Evolutionary conservation across 352 stramenopile species (phyloP).

Genomic region (Thraustochytrium sp.): DNA sequence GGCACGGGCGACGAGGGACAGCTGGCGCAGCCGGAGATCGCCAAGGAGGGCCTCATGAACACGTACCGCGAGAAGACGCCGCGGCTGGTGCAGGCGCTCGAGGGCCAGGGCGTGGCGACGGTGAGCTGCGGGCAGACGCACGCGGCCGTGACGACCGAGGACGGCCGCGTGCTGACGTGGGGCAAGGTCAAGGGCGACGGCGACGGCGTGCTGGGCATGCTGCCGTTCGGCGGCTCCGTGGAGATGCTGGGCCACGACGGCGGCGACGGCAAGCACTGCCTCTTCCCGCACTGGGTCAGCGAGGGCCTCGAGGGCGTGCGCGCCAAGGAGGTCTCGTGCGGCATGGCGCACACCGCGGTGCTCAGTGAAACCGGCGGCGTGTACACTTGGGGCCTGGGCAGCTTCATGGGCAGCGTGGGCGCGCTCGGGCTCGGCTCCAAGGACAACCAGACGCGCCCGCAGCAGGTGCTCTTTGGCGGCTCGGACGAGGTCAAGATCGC

Average conservation of each 20-base stretch:
- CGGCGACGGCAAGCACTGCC: background rate
- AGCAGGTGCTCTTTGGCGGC: slow-evolving; percentile 28
- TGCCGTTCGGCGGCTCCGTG: slow-evolving; percentile 28
- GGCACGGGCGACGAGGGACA: slow-evolving; percentile 73
- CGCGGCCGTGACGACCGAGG: slow-evolving; percentile 67
- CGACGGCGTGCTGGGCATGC: slow-evolving; percentile 62
- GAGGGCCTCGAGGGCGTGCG: slow-evolving; percentile 32
- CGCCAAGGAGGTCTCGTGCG: slow-evolving; percentile 33
- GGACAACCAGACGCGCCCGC: background rate
- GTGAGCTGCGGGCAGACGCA: slow-evolving; percentile 74
- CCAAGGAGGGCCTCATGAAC: slow-evolving; percentile 73
- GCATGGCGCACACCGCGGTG: slow-evolving; percentile 73
- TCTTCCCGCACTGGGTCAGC: background rate
- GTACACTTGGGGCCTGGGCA: slow-evolving; percentile 72
- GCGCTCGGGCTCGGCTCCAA: slow-evolving; percentile 36
- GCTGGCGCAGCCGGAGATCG: slow-evolving; percentile 66
- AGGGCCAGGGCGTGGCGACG: slow-evolving; percentile 66
- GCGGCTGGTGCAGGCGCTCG: slow-evolving; percentile 64
- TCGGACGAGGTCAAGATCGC: slow-evolving; percentile 47
- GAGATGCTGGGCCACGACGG: background rate
- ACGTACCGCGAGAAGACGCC: slow-evolving; percentile 73
- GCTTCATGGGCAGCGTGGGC: slow-evolving; percentile 44
- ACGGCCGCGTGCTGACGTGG: slow-evolving; percentile 79
- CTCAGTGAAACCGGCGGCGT: slow-evolving; percentile 74
- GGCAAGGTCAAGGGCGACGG: slow-evolving; percentile 69